These are phyloP conservation scores for Penicillium lagena DNA, from an alignment of 495 filamentous ascomycete genomes.

Conservation along the genomic window DNA sequence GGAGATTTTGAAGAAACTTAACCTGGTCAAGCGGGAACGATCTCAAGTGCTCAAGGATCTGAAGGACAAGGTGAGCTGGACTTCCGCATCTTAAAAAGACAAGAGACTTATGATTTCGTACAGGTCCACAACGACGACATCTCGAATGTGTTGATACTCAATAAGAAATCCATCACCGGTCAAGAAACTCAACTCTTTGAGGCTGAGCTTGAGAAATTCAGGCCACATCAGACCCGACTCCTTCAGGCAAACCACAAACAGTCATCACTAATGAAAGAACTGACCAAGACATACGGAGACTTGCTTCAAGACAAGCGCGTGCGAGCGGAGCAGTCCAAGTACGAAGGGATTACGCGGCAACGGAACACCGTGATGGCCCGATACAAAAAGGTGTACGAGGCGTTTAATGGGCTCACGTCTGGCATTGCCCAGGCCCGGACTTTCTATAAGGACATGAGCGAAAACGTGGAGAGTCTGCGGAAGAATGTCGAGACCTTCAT, in stretches of 20 bases:
- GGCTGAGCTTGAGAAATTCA: constrained; percentile 91
- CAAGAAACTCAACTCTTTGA: constrained; percentile 89
- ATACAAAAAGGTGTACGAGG: constrained; percentile 89
- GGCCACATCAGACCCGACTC: constrained; percentile 84
- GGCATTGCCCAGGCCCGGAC: constrained; percentile 79
- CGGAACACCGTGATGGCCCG: constrained; percentile 72
- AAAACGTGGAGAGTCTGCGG: constrained; percentile 88
- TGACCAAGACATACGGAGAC: constrained; percentile 80
- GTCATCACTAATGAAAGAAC: constrained; percentile 85
- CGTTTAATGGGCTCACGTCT: constrained; percentile 83
- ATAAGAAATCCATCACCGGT: constrained; percentile 83
- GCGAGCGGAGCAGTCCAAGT: constrained; percentile 87
- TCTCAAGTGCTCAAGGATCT: constrained; percentile 90
- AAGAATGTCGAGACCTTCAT: constrained; percentile 98
- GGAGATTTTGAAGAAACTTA: constrained; percentile 84
- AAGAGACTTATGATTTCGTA: background rate
- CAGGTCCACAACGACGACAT: constrained; percentile 96
- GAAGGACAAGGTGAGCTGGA: constrained; percentile 77
- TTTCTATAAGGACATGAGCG: constrained; percentile 93
- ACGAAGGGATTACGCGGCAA: constrained; percentile 80
- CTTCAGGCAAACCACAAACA: constrained; percentile 94
- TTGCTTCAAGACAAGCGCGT: constrained; percentile 93
- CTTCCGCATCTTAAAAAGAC: background rate
- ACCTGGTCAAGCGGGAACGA: constrained; percentile 84
- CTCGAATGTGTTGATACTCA: constrained; percentile 91